Evolutionary conservation across 176 grass and related monocot species (phyloP).

Genomic region (Lolium rigidum): DNA sequence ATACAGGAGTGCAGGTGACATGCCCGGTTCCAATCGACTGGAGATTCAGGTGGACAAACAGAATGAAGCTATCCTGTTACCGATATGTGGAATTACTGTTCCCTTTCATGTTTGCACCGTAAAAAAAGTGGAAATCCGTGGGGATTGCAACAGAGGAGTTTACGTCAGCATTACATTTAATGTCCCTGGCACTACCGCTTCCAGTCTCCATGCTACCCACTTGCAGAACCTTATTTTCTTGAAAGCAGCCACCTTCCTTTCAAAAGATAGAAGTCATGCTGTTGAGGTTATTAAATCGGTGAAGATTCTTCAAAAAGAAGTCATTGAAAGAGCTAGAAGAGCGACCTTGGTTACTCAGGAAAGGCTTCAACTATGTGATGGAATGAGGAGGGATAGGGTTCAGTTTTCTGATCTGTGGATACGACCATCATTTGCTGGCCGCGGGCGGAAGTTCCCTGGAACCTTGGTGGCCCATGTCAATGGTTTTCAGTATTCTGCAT

Average conservation of each 20-base stretch:
- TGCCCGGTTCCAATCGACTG: slow-evolving; percentile 68
- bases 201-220: not conserved
- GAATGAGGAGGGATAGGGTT: slow-evolving; percentile 74
- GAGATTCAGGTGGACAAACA: slow-evolving; percentile 87
- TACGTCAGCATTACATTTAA: slow-evolving; percentile 78
- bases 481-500: slow-evolving; percentile 82
- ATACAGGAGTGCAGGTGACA: slow-evolving; percentile 80
- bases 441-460: slow-evolving; percentile 72
- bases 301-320: slow-evolving; percentile 72
- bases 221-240: slow-evolving; percentile 28
- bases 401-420: slow-evolving; percentile 79
- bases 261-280: slow-evolving; percentile 78
- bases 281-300: slow-evolving; percentile 90
- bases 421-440: slow-evolving; percentile 76
- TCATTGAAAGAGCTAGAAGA: slow-evolving; percentile 85
- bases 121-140: slow-evolving; percentile 79
- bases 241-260: slow-evolving; percentile 65
- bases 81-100: slow-evolving; percentile 84
- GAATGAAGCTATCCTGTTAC: slow-evolving; percentile 88
- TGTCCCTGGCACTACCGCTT: slow-evolving; percentile 63
- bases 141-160: slow-evolving; percentile 76
- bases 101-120: slow-evolving; percentile 94
- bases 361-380: slow-evolving; percentile 70
- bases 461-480: slow-evolving; percentile 88
- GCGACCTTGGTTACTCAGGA: slow-evolving; percentile 94